Base-by-base conservation (phyloP, 306 rosid species). In the Cucurbita maxima region DNA sequence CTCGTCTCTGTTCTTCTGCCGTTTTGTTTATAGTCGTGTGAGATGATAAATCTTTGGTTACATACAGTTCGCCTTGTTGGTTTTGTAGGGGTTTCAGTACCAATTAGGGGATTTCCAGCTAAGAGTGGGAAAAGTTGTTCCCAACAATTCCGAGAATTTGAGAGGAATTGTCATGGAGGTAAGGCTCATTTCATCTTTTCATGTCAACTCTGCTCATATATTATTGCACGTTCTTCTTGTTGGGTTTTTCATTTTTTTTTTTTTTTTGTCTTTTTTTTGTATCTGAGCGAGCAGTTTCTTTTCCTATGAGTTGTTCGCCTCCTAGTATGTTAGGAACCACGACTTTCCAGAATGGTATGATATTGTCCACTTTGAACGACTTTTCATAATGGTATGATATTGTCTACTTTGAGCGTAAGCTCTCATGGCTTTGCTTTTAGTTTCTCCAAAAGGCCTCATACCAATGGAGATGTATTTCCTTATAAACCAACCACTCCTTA, bases 111-210 rank as follows among this genome's bases (percentile, higher is more conserved):
- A 94, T 83, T 89, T 94, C 73, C 92, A 85, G 83, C 50, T 91
- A 56, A 87, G 88, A 53, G 84, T 91, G 53, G 92, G 92, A 63
- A 94, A 94, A 82, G 92, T 91, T 82, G 86, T 81, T 80, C 92
- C 92, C 30, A 83, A 51, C 81, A 85, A 87, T 71, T 86, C 91
- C 8, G 96, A 94, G 76, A 81, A 41, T 79, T 81, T 94, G 74
- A 86, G 96, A 84, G 99, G 97, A 74, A 94, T 94, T 80, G 85
- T 84, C 48, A 85, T 94, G 90, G 99, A 91, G 99, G 97, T 88
- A 79, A 58, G 71, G 6, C 30, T 41, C 51, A 41, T 54, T 55
- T 7, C 22, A 45, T 47, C 72, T 34, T 64, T 45, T 57, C 14
- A 18, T 30, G 63, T 22, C 1, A 51, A 50, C 38, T 66, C 16